Percentiles rank a stretch among this genome's conserved stretches.
Conservation (phyloP, 495 filamentous ascomycete species). For the Aspergillus cristatus region DNA sequence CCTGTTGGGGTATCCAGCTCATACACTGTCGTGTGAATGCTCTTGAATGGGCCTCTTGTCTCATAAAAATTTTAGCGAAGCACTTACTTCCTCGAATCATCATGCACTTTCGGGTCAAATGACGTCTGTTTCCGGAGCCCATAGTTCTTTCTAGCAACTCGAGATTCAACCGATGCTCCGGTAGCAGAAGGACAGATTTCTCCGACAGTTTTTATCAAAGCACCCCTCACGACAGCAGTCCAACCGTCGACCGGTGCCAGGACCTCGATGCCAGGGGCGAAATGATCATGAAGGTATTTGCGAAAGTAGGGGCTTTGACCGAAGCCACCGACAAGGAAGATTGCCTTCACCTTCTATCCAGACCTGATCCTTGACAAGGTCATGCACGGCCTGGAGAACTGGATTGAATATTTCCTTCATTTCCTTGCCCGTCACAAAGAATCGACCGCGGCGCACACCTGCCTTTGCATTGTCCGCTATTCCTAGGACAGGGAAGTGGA, state of each 20-base stretch:
- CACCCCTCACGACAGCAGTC: conserved; percentile 37
- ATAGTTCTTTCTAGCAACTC: conserved; percentile 32
- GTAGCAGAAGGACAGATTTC: conserved; percentile 11
- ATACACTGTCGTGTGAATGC: conserved; percentile 6
- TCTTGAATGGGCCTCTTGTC: conserved; percentile 5
- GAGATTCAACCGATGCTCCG: conserved; percentile 16
- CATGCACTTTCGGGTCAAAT: conserved; percentile 14
- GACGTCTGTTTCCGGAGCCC: conserved; percentile 11
- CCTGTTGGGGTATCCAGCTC: conserved; percentile 6
- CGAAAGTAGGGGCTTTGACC: conserved; percentile 56
- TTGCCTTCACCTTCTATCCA: conserved; percentile 27
- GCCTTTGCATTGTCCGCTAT: conserved; percentile 9
- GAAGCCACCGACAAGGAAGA: conserved; percentile 63
- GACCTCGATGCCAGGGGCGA: conserved; percentile 13
- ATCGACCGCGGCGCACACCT: conserved; percentile 10
- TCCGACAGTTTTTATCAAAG: conserved; percentile 27
- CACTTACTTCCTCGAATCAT: conserved; percentile 13
- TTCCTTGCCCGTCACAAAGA: conserved; percentile 9
- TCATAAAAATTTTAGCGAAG: background rate
- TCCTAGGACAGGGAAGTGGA: conserved; percentile 16
- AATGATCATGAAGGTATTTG: conserved; percentile 11
- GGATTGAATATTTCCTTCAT: conserved; percentile 15
- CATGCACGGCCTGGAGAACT: conserved; percentile 10
- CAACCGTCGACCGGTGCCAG: conserved; percentile 22
- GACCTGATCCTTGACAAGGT: conserved; percentile 14